A percentile compares a stretch with the other conserved stretches of the same genome.
Conservation (phyloP, 768 basidiomycete species). For the Rhodotorula diobovata region DNA sequence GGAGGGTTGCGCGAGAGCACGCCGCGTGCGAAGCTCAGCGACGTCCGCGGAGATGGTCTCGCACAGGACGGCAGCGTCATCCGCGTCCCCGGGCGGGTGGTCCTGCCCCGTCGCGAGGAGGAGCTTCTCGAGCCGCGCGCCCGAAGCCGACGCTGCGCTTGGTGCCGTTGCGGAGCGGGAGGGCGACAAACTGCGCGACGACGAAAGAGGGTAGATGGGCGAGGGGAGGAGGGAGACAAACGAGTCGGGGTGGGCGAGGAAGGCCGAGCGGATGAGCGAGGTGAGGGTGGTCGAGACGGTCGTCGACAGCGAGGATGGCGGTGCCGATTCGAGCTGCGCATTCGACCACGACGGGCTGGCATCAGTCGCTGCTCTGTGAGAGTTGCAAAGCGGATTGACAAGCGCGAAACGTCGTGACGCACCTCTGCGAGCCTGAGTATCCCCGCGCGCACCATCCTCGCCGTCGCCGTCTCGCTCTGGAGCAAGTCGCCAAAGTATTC, state of each 20-base stretch:
- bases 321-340: background rate
- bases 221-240: slow-evolving; percentile 30
- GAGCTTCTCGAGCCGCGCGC: background rate
- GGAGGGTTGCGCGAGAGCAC: background rate
- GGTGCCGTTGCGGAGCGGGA: background rate
- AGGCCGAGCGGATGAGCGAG: slow-evolving; percentile 24
- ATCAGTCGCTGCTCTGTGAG: too few species aligned
- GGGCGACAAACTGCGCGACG: background rate
- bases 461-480: slow-evolving; percentile 19
- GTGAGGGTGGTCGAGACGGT: background rate
- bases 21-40: background rate
- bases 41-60: background rate
- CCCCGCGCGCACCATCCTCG: slow-evolving; percentile 12
- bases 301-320: background rate
- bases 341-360: too few species aligned
- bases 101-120: background rate
- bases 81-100: background rate
- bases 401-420: background rate
- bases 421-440: slow-evolving; percentile 15
- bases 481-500: slow-evolving; percentile 27
- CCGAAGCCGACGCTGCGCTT: background rate
- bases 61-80: background rate
- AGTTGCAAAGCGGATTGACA: too few species aligned
- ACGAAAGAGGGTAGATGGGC: slow-evolving; percentile 12
- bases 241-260: slow-evolving; percentile 33